phyloP scores from a whole-genome alignment of 345 rosid species.

The Arabidopsis arenosa region DNA sequence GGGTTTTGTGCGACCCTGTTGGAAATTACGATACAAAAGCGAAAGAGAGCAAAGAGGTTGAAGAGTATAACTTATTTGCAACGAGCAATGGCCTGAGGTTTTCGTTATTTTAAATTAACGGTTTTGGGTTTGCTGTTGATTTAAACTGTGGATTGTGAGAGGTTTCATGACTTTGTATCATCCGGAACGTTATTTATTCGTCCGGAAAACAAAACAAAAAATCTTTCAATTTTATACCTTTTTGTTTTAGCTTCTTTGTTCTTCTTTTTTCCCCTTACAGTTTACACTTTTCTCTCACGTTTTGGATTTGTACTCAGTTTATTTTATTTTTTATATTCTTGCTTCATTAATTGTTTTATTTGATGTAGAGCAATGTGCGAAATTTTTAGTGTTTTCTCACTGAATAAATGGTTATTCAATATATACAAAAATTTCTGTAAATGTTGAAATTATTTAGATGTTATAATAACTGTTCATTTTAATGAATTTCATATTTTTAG shows the following conservation, averaged over 20 bases:
- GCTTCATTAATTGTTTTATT: slow-evolving; percentile 21
- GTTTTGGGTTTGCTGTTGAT: slow-evolving; percentile 40
- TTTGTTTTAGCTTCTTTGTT: slow-evolving; percentile 16
- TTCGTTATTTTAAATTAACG: slow-evolving; percentile 62
- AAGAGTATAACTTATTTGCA: slow-evolving; percentile 91
- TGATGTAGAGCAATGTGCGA: slow-evolving; percentile 24
- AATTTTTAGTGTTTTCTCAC: not conserved
- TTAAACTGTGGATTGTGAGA: slow-evolving; percentile 24
- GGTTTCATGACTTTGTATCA: slow-evolving; percentile 31
- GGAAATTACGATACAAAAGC: slow-evolving; percentile 43
- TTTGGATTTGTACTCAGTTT: slow-evolving; percentile 24
- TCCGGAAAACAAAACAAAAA: slow-evolving; percentile 16
- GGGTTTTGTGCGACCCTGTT: slow-evolving; percentile 52
- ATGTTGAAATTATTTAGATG: too few species aligned
- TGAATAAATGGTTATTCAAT: not conserved
- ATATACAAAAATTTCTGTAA: not conserved
- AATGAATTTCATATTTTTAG: not conserved
- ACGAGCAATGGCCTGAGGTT: slow-evolving; percentile 69
- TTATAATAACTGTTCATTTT: too few species aligned
- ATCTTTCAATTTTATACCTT: not conserved
- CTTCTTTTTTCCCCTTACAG: not conserved
- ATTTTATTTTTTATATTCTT: not conserved
- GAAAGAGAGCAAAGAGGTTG: slow-evolving; percentile 53
- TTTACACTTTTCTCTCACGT: not conserved
- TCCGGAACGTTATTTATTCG: slow-evolving; percentile 33